Conservation (phyloP, 331 rosid species). For the Rhamnella rubrinervis region DNA sequence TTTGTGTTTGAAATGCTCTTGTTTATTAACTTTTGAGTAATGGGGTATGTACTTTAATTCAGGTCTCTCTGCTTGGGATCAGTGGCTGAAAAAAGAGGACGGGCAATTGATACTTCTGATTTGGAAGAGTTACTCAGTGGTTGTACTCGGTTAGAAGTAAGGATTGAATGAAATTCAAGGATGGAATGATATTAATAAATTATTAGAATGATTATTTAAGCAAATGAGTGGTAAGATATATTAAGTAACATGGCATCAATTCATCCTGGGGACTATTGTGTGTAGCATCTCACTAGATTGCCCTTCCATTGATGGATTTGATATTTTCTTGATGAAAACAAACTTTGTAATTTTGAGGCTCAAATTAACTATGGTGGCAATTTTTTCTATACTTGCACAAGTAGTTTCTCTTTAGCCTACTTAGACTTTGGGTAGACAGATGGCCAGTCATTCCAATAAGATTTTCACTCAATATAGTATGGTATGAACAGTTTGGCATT, state of each 20-base stretch:
- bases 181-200: not conserved
- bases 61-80: conserved; percentile 92
- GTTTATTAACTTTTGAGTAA: conserved; percentile 33
- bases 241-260: not conserved
- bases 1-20: conserved; percentile 7
- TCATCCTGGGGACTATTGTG: not conserved
- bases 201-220: conserved; percentile 5
- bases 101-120: conserved; percentile 74
- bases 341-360: not conserved
- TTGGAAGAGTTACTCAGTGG: conserved; percentile 82
- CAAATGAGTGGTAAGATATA: conserved; percentile 8
- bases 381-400: no score
- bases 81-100: conserved; percentile 78
- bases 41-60: conserved; percentile 28
- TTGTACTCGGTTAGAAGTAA: conserved; percentile 86
- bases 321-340: not conserved
- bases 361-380: not conserved
- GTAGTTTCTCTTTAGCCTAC: no score
- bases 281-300: not conserved
- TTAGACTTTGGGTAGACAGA: no score
- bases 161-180: conserved; percentile 21
- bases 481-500: no score
- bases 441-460: no score
- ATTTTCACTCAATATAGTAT: no score
- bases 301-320: not conserved